phyloP scores from a whole-genome alignment of 2,329 filamentous ascomycete species.

The Fusarium fujikuroi region DNA sequence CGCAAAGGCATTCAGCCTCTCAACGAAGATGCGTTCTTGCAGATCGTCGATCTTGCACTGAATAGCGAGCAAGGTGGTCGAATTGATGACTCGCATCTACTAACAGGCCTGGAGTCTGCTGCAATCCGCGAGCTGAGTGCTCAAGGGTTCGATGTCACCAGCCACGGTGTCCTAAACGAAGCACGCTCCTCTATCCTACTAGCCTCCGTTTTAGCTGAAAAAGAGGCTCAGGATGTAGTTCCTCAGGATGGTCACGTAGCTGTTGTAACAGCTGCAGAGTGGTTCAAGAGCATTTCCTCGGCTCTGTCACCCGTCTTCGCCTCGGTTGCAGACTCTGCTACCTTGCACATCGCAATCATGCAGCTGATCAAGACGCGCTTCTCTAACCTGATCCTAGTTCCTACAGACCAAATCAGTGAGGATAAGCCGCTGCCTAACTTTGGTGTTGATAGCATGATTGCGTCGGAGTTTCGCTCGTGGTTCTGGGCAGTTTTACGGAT shows the following conservation, averaged over 20 bases:
- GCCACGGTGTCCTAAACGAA: not conserved
- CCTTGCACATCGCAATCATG: not conserved
- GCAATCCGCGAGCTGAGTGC: not conserved
- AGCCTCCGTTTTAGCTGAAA: not conserved
- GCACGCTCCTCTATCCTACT: not conserved
- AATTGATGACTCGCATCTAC: not conserved
- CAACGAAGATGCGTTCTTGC: not conserved
- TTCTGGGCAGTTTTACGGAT: not conserved
- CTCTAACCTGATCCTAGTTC: not conserved
- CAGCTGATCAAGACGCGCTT: not conserved
- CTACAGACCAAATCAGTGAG: not conserved
- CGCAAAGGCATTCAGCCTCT: not conserved
- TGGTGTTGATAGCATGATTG: not conserved
- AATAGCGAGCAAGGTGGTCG: not conserved
- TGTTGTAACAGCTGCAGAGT: not conserved
- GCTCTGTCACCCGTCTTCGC: not conserved
- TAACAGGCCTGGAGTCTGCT: not conserved
- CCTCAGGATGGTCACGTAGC: rapidly evolving
- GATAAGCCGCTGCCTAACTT: not conserved
- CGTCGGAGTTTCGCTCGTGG: not conserved
- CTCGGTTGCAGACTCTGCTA: not conserved
- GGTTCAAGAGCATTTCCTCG: not conserved
- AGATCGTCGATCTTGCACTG: not conserved
- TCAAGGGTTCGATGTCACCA: not conserved
- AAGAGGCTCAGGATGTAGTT: not conserved